These are phyloP conservation scores for Dissophora ornata DNA, from an alignment of 192 early-diverging fungal species.

Conservation along the genomic window DNA sequence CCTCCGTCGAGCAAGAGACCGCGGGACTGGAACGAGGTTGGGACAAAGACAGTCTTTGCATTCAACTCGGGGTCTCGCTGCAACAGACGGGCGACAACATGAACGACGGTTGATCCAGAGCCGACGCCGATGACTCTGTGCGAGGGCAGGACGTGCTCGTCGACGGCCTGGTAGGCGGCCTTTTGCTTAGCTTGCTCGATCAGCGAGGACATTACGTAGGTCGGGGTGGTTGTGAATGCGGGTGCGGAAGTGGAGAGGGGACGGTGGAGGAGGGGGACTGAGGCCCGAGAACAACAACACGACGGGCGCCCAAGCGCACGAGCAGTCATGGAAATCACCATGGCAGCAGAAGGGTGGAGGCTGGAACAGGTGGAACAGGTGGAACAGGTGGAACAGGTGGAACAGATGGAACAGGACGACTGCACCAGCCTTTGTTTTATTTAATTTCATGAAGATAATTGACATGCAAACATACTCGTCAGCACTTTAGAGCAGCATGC, in stretches of 20 bases:
- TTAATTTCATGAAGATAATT: too few species aligned
- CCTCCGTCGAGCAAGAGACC: conserved; percentile 86
- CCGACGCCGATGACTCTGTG: conserved; percentile 89
- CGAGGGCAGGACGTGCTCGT: conserved; percentile 79
- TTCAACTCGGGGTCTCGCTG: conserved; percentile 71
- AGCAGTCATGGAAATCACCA: too few species aligned
- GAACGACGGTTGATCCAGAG: conserved; percentile 88
- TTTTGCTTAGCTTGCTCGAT: conserved; percentile 82
- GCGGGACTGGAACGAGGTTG: conserved; percentile 93
- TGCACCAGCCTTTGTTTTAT: too few species aligned
- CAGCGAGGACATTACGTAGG: conserved; percentile 44
- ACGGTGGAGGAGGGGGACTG: too few species aligned
- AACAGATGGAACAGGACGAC: too few species aligned
- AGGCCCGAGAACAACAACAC: too few species aligned
- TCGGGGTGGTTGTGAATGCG: background rate
- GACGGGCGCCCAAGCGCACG: too few species aligned
- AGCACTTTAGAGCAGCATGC: conserved; percentile 12
- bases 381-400: too few species aligned
- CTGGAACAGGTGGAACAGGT: background rate
- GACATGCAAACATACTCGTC: too few species aligned
- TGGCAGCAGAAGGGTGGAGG: too few species aligned
- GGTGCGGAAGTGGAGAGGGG: background rate
- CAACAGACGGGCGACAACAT: conserved; percentile 83
- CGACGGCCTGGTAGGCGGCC: conserved; percentile 91
- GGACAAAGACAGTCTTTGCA: conserved; percentile 84